phyloP scores from a whole-genome alignment of 2,329 filamentous ascomycete genomes.

The Fusarium compactum region DNA sequence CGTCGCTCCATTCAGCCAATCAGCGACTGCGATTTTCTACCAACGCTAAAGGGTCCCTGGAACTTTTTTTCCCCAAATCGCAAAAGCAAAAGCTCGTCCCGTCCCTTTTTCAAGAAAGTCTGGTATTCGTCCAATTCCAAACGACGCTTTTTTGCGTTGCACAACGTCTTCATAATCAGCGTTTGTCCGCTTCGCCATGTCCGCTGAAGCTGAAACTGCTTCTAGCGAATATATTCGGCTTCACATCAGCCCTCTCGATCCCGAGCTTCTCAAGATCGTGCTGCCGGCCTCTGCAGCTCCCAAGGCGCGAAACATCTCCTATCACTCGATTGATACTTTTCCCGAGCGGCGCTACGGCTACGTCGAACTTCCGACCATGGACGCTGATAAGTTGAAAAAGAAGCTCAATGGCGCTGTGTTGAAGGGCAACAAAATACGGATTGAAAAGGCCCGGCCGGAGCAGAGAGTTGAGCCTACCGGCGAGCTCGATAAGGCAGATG shows the following conservation, averaged over 20 bases:
- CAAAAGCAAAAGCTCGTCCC: constrained; percentile 31
- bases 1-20: constrained; percentile 44
- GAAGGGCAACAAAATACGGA: constrained; percentile 84
- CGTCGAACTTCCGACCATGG: constrained; percentile 81
- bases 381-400: constrained; percentile 91
- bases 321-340: constrained; percentile 85
- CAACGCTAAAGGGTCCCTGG: constrained; percentile 18
- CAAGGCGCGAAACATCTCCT: constrained; percentile 86
- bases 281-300: constrained; percentile 74
- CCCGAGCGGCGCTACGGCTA: constrained; percentile 93
- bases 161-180: constrained; percentile 23
- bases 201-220: constrained; percentile 35
- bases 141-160: constrained; percentile 38
- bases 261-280: constrained; percentile 77
- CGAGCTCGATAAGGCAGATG: constrained; percentile 50
- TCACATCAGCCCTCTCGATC: constrained; percentile 88
- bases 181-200: constrained; percentile 42
- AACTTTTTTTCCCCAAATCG: constrained; percentile 42
- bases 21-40: constrained; percentile 11
- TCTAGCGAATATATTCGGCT: constrained; percentile 60
- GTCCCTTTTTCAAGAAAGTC: constrained; percentile 32
- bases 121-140: constrained; percentile 9
- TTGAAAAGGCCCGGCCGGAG: constrained; percentile 81
- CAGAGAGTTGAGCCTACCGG: constrained; percentile 52
- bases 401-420: constrained; percentile 90